These are phyloP conservation scores for Amanita subjunquillea DNA, from an alignment of 768 basidiomycete species.

Conservation along the genomic window DNA sequence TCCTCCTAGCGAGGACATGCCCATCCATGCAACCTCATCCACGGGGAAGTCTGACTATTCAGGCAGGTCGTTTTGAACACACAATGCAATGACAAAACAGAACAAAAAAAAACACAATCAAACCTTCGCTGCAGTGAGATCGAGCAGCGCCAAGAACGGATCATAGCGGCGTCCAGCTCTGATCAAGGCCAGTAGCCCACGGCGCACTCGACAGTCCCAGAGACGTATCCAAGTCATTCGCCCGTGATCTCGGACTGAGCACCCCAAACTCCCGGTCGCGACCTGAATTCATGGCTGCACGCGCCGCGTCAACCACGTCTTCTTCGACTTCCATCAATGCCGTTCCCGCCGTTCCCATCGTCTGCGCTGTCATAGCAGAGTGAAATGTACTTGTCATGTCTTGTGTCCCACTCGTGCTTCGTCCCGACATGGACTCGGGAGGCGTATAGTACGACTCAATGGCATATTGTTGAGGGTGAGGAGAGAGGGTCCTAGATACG, in stretches of 20 bases:
- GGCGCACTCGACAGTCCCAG: conserved; percentile 22
- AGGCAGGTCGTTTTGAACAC: not conserved
- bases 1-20: conserved; percentile 4
- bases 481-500: conserved; percentile 7
- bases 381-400: not conserved
- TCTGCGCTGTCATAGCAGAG: not conserved
- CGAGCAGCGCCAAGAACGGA: not conserved
- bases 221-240: conserved; percentile 12
- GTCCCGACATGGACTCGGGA: not conserved
- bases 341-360: not conserved
- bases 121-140: not conserved
- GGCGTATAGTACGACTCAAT: conserved; percentile 7
- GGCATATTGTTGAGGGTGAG: conserved; percentile 6
- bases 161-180: conserved; percentile 24
- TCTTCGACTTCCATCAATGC: conserved; percentile 1
- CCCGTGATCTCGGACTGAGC: conserved; percentile 12
- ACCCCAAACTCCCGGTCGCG: conserved; percentile 5
- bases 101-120: not conserved
- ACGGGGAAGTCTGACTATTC: not conserved
- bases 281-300: not conserved
- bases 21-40: not conserved
- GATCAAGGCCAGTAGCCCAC: conserved; percentile 31
- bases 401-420: not conserved
- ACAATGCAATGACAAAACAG: not conserved
- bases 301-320: conserved; percentile 2